Evolutionary conservation across 2,329 filamentous ascomycete species (phyloP), one percentile per base, ranked within the genome.

Genomic region (Chaetomium olivaceum): DNA sequence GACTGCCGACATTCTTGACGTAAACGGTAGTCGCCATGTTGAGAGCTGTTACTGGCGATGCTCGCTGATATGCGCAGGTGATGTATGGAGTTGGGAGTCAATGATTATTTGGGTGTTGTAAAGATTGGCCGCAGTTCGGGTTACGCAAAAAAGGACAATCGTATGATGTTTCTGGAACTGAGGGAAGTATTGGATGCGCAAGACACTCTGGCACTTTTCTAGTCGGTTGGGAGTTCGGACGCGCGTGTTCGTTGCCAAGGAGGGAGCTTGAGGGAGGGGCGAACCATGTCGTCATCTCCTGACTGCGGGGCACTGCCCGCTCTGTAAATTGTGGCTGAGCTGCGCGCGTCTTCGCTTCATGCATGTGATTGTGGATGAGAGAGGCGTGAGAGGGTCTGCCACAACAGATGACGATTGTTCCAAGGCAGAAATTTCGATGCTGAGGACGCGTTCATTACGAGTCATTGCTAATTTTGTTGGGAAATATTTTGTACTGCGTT

Each of bases 1-100:
- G 81, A 69, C 83, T 77, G 72, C 91, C 88, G 80, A 99, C 97
- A 82, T 95, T 93, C 81, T 91, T 91, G 74, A 98, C 93, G 81
- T 93, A 82, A 70, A 97, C 92, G 59, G 91, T 94, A 61, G 77
- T 85, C 74, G 85, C 80, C 85, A 88, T 88, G 70, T 50, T 83
- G 76, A 21, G 8, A 21, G 27, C 19, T 25, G 27, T 8, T n/a
- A 50, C 21, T 8, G 29, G 50, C 25, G 36, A 21, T 62, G 60
- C 16, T 60, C 55, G 63, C 3, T 58, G 63, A 16, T 43, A 12
- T 33, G 36, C 7, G n/a, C 2, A 4, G 21, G 7, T 31, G 56
- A 46, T 27, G n/a, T 29, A 5, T 39, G 2, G 27, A 9, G 57
- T 48, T 16, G 21, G 21, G 3, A 48, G 8, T 31, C 25, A 14